These are phyloP conservation scores for Austropuccinia psidii DNA, from an alignment of 1,284 basidiomycete species.

Conservation along the genomic window DNA sequence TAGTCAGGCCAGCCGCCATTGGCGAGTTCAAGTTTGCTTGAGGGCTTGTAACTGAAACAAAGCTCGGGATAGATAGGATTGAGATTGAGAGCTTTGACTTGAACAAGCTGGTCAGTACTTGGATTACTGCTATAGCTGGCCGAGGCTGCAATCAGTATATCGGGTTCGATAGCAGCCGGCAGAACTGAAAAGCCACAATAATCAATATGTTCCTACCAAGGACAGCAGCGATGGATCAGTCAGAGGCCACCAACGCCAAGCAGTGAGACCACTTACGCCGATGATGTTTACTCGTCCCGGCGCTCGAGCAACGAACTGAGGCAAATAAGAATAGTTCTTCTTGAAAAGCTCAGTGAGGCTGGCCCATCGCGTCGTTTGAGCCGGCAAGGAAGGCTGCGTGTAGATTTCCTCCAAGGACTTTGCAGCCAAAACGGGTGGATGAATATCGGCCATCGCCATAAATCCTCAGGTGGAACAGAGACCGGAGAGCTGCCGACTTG, in stretches of 20 bases:
- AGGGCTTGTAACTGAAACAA: background rate
- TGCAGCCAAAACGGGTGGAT: background rate
- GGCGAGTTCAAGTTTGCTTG: background rate
- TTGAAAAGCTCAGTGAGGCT: background rate
- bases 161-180: constrained; percentile 28
- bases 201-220: constrained; percentile 23
- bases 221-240: background rate
- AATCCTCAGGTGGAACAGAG: no score
- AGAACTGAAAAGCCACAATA: constrained; percentile 28
- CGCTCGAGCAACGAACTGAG: constrained; percentile 12
- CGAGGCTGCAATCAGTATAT: constrained; percentile 11
- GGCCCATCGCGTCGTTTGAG: background rate
- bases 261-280: constrained; percentile 7
- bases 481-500: no score
- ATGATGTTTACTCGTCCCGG: constrained; percentile 33
- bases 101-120: background rate
- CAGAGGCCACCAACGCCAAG: background rate
- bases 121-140: background rate
- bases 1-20: constrained; percentile 20
- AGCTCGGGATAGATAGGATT: constrained; percentile 4
- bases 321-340: background rate
- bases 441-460: no score
- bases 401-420: background rate
- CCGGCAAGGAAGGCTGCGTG: background rate
- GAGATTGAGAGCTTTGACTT: background rate